Conservation (phyloP, 1,139 yeast genomes). For the Scheffersomyces lignicola region DNA sequence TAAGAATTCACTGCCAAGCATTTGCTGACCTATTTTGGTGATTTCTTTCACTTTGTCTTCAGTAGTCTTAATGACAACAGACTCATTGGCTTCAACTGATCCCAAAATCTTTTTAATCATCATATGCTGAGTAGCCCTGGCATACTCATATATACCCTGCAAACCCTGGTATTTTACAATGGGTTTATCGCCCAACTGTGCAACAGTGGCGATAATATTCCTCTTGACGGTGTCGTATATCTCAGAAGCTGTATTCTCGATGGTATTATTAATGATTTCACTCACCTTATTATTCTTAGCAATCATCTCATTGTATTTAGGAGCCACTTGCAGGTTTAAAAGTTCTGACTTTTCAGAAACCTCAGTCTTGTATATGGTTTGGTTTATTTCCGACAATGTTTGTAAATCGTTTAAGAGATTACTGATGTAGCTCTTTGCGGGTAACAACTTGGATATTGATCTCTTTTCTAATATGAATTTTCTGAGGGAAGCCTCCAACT, state of each 20-base stretch:
- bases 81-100: conserved; percentile 67
- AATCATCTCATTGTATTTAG: conserved; percentile 59
- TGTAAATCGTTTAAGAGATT: conserved; percentile 70
- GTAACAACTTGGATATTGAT: conserved; percentile 83
- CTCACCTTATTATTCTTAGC: conserved; percentile 53
- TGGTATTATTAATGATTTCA: conserved; percentile 59
- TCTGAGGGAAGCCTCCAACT: conserved; percentile 79
- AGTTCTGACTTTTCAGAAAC: conserved; percentile 46
- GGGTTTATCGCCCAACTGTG: conserved; percentile 57
- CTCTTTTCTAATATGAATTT: conserved; percentile 88
- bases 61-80: conserved; percentile 63
- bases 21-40: conserved; percentile 58
- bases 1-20: conserved; percentile 59
- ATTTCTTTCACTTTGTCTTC: conserved; percentile 60
- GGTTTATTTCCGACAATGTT: conserved; percentile 60
- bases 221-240: conserved; percentile 63
- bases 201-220: conserved; percentile 54
- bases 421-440: conserved; percentile 81
- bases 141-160: conserved; percentile 67
- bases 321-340: conserved; percentile 53
- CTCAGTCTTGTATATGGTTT: conserved; percentile 52
- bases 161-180: conserved; percentile 62
- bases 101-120: conserved; percentile 65
- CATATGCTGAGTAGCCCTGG: conserved; percentile 64
- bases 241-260: conserved; percentile 60